Base-by-base conservation (phyloP, 2,329 filamentous ascomycete species). In the Ophiobolus disseminans region DNA sequence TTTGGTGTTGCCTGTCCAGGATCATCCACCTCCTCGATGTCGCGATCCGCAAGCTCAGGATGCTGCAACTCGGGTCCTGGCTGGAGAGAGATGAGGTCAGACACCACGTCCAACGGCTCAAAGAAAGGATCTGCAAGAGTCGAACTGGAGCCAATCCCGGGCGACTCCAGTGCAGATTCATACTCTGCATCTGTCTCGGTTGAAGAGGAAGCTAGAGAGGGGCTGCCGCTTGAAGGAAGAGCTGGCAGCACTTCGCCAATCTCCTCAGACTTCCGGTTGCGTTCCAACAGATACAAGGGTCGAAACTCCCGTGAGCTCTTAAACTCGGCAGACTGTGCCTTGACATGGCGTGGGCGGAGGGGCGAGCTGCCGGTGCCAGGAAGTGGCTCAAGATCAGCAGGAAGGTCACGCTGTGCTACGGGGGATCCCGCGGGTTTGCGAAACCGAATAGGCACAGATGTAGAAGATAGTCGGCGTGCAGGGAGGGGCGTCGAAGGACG, bases 201-300 rank as follows among this genome's bases (percentile, higher is more conserved):
- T 13, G 73, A 73, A 10, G 70, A 69, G 7, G 58, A 60, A 11
- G 65, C 57, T 19, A 45, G 48, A 3, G 65, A 69, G 1, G 76
- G 72, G 3, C 74, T 72, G 11, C 73, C 73, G 55, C 78, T 80
- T 0, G 74, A 73, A 10, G 78, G 80, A 11, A 86, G 73, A 21
- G 78, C 80, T 5, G 84, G 82, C 2, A 85, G 69, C 3, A 75
- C 63, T 32, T 78, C 73, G 4, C 65, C 62, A 11, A 66, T 44
- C 26, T 70, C 68, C 17, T 61, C 53, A 16, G 64, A 57, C 45
- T 73, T 72, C 17, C 69, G 58, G 35, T 72, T 83, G 22, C 79
- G 85, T 70, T 95, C 89, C 5, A 96, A 84, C 17, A 96, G 85
- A 72, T 89, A 93, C 7, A 97, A 76, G 0, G 92, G 92, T 58